Percentiles rank a stretch among this genome's conserved stretches.
Evolutionary conservation across 2,329 filamentous ascomycete genomes (phyloP).

Genomic region (Colletotrichum sp.): DNA sequence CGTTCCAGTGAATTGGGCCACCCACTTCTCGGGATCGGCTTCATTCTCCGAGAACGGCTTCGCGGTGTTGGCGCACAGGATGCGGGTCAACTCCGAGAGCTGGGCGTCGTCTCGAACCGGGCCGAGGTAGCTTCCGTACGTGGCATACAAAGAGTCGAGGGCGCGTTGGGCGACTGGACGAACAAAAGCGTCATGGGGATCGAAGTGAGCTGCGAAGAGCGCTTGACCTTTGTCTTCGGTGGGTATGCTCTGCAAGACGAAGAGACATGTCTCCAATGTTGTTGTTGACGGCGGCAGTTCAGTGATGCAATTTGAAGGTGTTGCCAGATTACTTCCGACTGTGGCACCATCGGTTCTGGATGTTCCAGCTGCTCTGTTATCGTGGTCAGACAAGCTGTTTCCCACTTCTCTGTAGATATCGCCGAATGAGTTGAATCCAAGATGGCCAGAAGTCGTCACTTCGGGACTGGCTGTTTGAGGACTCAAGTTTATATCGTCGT

Average conservation of each 20-base stretch:
- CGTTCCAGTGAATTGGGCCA: not conserved
- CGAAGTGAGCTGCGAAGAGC: slow-evolving; percentile 18
- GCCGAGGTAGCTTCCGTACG: slow-evolving; percentile 24
- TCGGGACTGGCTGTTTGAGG: too few species aligned
- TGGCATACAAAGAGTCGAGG: slow-evolving; percentile 21
- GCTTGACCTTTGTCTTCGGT: not conserved
- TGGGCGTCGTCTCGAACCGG: slow-evolving; percentile 1
- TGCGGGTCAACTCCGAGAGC: slow-evolving; percentile 15
- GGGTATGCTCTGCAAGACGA: slow-evolving; percentile 41
- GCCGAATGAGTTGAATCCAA: slow-evolving; percentile 48
- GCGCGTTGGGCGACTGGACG: slow-evolving; percentile 9
- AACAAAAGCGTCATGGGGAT: slow-evolving; percentile 25
- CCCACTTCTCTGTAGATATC: slow-evolving; percentile 46
- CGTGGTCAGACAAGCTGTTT: slow-evolving; percentile 34
- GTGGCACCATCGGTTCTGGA: not conserved
- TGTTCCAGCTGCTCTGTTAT: not conserved
- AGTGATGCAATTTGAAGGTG: not conserved
- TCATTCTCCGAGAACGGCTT: slow-evolving; percentile 14
- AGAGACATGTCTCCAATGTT: slow-evolving; percentile 39
- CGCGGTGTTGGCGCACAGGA: slow-evolving; percentile 27
- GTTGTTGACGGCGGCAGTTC: not conserved
- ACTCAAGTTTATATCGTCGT: not conserved
- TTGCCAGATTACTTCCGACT: slow-evolving; percentile 22
- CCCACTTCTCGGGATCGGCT: slow-evolving; percentile 4
- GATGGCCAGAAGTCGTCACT: slow-evolving; percentile 35